Percentiles rank a stretch among this genome's conserved stretches.
phyloP scores from a whole-genome alignment of 2,329 filamentous ascomycete genomes.

The Aspergillus intermedius region DNA sequence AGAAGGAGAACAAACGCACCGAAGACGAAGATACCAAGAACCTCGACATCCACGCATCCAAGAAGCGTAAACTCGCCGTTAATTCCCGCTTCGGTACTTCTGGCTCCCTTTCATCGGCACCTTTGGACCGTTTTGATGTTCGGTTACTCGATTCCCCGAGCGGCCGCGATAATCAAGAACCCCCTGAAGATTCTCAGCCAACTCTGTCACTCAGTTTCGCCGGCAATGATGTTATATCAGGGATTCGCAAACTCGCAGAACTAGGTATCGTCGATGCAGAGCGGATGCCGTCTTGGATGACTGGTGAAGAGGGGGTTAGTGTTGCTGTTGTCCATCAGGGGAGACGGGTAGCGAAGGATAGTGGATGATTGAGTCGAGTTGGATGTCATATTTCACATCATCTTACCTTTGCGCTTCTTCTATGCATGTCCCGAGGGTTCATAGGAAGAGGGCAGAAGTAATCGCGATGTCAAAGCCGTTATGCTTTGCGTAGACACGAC shows the following conservation, averaged over 20 bases:
- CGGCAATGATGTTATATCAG: slow-evolving; percentile 73
- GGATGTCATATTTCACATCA: neutral
- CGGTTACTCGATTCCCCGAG: slow-evolving; percentile 40
- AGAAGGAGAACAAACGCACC: slow-evolving; percentile 3
- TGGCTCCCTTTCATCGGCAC: slow-evolving; percentile 31
- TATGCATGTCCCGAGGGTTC: too few relatives aligned
- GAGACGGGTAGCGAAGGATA: slow-evolving; percentile 15
- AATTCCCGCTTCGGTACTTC: slow-evolving; percentile 64
- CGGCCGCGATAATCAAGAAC: slow-evolving; percentile 5
- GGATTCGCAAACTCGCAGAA: slow-evolving; percentile 71
- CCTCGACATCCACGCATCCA: slow-evolving; percentile 30
- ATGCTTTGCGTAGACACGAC: too few relatives aligned
- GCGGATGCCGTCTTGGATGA: slow-evolving; percentile 85
- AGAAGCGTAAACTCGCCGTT: slow-evolving; percentile 57
- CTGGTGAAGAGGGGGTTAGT: slow-evolving; percentile 75
- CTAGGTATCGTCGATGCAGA: slow-evolving; percentile 64
- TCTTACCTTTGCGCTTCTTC: neutral
- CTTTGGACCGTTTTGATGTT: slow-evolving; percentile 45
- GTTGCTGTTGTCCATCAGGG: slow-evolving; percentile 63
- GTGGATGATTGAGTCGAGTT: slow-evolving; percentile 8
- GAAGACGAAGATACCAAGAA: slow-evolving; percentile 4
- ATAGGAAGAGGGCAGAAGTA: too few relatives aligned
- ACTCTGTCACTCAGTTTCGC: slow-evolving; percentile 56
- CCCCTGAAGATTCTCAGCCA: slow-evolving; percentile 10
- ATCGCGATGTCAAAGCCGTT: too few relatives aligned